These are phyloP conservation scores for Pholiota adiposa DNA, from an alignment of 1,284 basidiomycete species.

Conservation along the genomic window DNA sequence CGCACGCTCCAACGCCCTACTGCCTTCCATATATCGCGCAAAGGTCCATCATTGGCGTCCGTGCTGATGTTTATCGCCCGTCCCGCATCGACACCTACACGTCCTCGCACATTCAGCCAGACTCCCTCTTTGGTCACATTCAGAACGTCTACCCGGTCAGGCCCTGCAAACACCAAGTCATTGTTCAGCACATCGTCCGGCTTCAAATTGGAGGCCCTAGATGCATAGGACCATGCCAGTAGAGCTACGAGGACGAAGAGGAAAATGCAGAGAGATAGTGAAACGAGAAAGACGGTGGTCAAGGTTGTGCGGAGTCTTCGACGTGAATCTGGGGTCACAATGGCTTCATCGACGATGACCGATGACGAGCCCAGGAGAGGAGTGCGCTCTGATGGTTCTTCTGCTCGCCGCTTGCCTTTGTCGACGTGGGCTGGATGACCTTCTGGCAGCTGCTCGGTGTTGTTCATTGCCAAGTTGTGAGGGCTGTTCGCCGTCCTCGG, in stretches of 20 bases:
- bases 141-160: conserved; percentile 62
- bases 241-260: conserved; percentile 47
- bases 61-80: conserved; percentile 57
- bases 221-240: conserved; percentile 66
- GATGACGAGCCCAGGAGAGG: conserved; percentile 43
- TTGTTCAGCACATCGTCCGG: conserved; percentile 60
- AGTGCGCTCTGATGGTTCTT: conserved; percentile 46
- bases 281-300: conserved; percentile 50
- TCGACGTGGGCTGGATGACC: conserved; percentile 14
- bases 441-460: background rate
- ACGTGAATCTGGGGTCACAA: conserved; percentile 27
- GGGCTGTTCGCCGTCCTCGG: background rate
- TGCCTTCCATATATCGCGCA: conserved; percentile 58
- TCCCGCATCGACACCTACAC: conserved; percentile 69
- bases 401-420: conserved; percentile 51
- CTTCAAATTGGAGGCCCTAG: conserved; percentile 54
- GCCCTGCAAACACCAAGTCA: conserved; percentile 61
- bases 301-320: conserved; percentile 48
- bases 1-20: conserved; percentile 69
- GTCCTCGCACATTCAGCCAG: conserved; percentile 60
- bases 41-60: conserved; percentile 42
- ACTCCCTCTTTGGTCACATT: conserved; percentile 63
- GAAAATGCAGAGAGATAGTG: conserved; percentile 44
- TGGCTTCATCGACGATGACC: conserved; percentile 15
- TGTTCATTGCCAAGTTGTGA: conserved; percentile 2